Evolutionary conservation across 768 basidiomycete genomes (phyloP).

Genomic region (Tephrocybe sp.): DNA sequence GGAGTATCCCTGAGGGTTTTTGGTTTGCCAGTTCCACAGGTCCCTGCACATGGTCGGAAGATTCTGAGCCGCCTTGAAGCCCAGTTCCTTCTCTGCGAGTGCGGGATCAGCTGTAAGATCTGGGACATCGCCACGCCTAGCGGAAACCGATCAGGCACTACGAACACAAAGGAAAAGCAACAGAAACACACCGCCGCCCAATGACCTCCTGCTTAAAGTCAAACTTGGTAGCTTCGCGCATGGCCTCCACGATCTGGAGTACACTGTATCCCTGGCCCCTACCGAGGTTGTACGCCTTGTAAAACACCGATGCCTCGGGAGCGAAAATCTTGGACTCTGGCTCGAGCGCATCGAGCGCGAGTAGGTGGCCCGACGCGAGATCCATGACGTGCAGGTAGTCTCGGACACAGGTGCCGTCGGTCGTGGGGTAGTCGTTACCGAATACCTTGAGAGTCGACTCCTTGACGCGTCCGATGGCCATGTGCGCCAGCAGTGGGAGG

Average conservation of each 20-base stretch:
- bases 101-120: constrained; percentile 93
- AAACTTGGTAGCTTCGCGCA: constrained; percentile 87
- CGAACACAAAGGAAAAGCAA: no score
- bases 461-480: constrained; percentile 86
- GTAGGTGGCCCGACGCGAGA: constrained; percentile 89
- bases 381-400: constrained; percentile 95
- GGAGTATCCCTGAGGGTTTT: constrained; percentile 77
- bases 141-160: not conserved
- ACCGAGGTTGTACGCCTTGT: constrained; percentile 96
- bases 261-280: constrained; percentile 92
- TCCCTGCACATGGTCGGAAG: constrained; percentile 94
- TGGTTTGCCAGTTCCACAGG: constrained; percentile 99
- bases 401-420: constrained; percentile 96
- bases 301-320: constrained; percentile 53
- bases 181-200: constrained; percentile 71
- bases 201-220: constrained; percentile 88
- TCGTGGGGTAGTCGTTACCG: constrained; percentile 96
- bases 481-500: constrained; percentile 89
- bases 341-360: constrained; percentile 82
- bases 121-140: constrained; percentile 92
- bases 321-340: constrained; percentile 60
- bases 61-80: constrained; percentile 79
- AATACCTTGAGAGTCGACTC: constrained; percentile 77
- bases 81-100: constrained; percentile 89
- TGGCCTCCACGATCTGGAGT: constrained; percentile 90